Conservation (phyloP, 129 eudicot species). For the Flaveria robusta region DNA sequence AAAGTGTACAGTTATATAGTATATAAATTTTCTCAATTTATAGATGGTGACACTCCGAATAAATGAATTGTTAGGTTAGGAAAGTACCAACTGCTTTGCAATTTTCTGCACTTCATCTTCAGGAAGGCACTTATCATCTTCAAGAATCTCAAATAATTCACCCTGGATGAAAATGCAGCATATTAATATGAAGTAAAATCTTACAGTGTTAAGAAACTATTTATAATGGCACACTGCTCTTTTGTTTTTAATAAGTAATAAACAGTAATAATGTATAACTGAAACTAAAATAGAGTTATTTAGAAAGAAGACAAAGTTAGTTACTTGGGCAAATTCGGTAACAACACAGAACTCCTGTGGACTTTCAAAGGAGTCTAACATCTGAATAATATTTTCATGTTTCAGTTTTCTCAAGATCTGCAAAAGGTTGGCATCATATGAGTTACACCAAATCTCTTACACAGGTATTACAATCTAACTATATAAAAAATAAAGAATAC, state of each 20-base stretch:
- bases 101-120: slow-evolving; percentile 97
- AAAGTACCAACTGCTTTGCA: slow-evolving; percentile 91
- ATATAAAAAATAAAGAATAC: not conserved
- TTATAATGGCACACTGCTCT: not conserved
- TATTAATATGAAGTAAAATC: slow-evolving; percentile 11
- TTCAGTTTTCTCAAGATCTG: slow-evolving; percentile 94
- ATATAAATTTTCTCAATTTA: not conserved
- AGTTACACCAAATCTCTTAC: not conserved
- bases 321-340: slow-evolving; percentile 95
- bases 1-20: not conserved
- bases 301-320: slow-evolving; percentile 10
- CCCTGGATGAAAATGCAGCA: slow-evolving; percentile 52
- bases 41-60: not conserved
- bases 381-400: slow-evolving; percentile 90
- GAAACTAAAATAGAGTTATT: not conserved
- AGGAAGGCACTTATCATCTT: slow-evolving; percentile 96
- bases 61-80: slow-evolving; percentile 4
- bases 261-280: not conserved
- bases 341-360: slow-evolving; percentile 98
- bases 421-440: slow-evolving; percentile 21
- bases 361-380: slow-evolving; percentile 95
- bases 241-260: slow-evolving; percentile 10
- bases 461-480: not conserved
- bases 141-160: slow-evolving; percentile 93
- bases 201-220: not conserved